Percentiles rank a stretch among this genome's conserved stretches.
Conservation (phyloP, 371 early-diverging fungal species). For the Mortierella sp. region DNA sequence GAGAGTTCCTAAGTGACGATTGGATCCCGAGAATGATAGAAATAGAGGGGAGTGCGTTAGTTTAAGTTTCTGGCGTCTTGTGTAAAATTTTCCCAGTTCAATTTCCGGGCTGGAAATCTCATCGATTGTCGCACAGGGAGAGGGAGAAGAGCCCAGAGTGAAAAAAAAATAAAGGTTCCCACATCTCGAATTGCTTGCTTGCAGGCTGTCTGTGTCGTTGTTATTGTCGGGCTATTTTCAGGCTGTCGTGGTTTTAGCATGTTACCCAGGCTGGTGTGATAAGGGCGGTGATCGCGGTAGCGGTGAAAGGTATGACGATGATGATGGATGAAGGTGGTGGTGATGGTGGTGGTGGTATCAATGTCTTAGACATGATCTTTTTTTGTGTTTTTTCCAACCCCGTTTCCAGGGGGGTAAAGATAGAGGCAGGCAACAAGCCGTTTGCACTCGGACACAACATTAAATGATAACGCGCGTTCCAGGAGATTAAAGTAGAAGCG, state of each 20-base stretch:
- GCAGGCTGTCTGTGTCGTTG: background rate
- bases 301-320: background rate
- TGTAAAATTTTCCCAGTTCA: slow-evolving; percentile 1
- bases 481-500: background rate
- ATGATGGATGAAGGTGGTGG: background rate
- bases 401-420: background rate
- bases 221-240: background rate
- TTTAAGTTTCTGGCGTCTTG: slow-evolving; percentile 10
- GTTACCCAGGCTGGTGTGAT: no score
- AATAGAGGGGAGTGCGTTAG: slow-evolving; percentile 5
- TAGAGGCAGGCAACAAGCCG: background rate
- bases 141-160: background rate
- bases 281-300: background rate
- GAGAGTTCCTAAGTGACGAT: slow-evolving; percentile 33
- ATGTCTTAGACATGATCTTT: background rate
- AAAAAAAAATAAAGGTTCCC: background rate
- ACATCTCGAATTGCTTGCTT: background rate
- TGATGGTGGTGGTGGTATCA: background rate
- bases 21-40: background rate
- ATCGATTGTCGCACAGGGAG: background rate
- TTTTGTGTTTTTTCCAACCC: background rate
- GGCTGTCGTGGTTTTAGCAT: background rate
- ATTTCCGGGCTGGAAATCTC: slow-evolving; percentile 1
- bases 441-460: background rate
- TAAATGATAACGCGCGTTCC: background rate